These are phyloP conservation scores for Coemansia sp. DNA, from an alignment of 192 early-diverging fungal species.

Conservation along the genomic window DNA sequence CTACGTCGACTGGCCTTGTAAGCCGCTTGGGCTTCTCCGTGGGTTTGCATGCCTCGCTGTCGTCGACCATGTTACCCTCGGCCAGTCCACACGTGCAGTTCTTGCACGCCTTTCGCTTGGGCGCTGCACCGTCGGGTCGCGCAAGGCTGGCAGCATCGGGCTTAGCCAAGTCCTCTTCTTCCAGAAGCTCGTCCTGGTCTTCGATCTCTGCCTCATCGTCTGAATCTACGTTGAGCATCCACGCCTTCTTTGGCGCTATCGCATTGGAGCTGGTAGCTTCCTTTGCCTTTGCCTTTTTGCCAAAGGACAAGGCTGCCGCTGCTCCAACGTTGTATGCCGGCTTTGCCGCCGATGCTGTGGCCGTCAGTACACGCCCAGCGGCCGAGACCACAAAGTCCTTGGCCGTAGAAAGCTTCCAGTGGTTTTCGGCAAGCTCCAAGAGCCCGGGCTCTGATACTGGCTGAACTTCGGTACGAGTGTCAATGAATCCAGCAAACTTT, in stretches of 20 bases:
- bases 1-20: slow-evolving; percentile 55
- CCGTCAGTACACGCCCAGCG: slow-evolving; percentile 43
- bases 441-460: slow-evolving; percentile 59
- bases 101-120: slow-evolving; percentile 94
- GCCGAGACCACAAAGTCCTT: slow-evolving; percentile 55
- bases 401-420: slow-evolving; percentile 62
- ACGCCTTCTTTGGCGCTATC: slow-evolving; percentile 59
- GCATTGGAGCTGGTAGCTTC: slow-evolving; percentile 34
- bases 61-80: slow-evolving; percentile 69
- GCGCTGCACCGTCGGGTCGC: slow-evolving; percentile 75
- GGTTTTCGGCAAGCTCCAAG: slow-evolving; percentile 49
- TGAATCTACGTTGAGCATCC: slow-evolving; percentile 76
- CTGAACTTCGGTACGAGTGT: slow-evolving; percentile 50
- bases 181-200: slow-evolving; percentile 86
- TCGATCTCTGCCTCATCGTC: slow-evolving; percentile 83
- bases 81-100: slow-evolving; percentile 95
- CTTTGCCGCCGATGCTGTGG: slow-evolving; percentile 65
- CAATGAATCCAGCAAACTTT: slow-evolving; percentile 86
- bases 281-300: slow-evolving; percentile 66
- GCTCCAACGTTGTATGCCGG: slow-evolving; percentile 88
- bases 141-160: slow-evolving; percentile 66
- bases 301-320: slow-evolving; percentile 79
- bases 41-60: slow-evolving; percentile 28
- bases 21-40: slow-evolving; percentile 63
- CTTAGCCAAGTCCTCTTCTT: slow-evolving; percentile 79